phyloP scores from a whole-genome alignment of 2,329 filamentous ascomycete species.

The Thelonectria discophora region DNA sequence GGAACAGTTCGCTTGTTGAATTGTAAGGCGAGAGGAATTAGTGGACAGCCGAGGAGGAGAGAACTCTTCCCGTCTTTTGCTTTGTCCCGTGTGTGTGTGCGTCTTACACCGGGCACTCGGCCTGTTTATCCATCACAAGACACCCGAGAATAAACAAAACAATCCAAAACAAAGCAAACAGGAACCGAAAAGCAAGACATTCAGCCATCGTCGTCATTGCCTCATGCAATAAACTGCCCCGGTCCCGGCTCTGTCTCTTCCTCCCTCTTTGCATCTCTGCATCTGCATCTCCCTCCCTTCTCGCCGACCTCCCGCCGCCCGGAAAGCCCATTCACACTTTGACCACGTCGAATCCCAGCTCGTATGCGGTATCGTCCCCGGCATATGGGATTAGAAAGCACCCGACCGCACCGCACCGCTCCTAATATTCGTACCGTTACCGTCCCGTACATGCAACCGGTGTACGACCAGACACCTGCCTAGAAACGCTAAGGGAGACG shows the following conservation, averaged over 20 bases:
- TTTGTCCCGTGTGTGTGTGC: too few species aligned
- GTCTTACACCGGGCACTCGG: too few species aligned
- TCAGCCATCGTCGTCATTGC: slow-evolving; percentile 1
- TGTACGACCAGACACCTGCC: not conserved
- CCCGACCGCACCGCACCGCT: not conserved
- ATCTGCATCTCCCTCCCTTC: not conserved
- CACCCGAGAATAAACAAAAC: not conserved
- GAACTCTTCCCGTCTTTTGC: too few species aligned
- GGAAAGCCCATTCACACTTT: not conserved
- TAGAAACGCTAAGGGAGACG: slow-evolving; percentile 11
- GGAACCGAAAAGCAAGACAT: slow-evolving; percentile 3
- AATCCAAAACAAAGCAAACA: not conserved
- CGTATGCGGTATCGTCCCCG: slow-evolving; percentile 6
- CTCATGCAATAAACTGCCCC: not conserved
- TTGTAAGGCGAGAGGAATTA: too few species aligned
- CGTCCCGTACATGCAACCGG: not conserved
- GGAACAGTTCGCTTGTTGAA: not conserved
- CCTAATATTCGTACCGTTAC: not conserved
- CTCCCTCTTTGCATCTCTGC: not conserved
- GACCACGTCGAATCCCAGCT: slow-evolving; percentile 6
- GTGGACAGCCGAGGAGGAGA: too few species aligned
- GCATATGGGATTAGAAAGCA: slow-evolving; percentile 14
- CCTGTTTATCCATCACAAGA: not conserved
- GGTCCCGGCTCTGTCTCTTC: slow-evolving; percentile 5
- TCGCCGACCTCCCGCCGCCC: not conserved